Evolutionary conservation across 2,329 filamentous ascomycete species (phyloP).

Genomic region (Apiospora marii): DNA sequence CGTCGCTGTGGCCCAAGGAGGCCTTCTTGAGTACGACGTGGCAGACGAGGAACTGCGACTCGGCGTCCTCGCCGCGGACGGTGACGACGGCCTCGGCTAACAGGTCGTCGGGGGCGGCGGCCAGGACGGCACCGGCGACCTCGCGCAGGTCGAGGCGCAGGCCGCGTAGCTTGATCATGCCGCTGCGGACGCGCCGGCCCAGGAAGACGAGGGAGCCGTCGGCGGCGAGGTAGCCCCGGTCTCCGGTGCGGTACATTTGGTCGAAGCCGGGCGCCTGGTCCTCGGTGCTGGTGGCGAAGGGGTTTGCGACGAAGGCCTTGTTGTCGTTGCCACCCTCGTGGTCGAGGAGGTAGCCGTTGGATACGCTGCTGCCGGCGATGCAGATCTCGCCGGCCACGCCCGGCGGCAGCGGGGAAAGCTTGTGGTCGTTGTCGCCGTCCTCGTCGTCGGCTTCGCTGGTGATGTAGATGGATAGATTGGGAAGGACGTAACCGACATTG

Average conservation of each 20-base stretch:
- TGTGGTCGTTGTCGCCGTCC: constrained; percentile 28
- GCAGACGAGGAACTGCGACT: not conserved
- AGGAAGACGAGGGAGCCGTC: constrained; percentile 42
- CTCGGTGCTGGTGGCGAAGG: too few species aligned
- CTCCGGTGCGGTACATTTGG: constrained; percentile 29
- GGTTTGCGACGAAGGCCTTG: too few species aligned
- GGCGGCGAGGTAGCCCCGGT: constrained; percentile 36
- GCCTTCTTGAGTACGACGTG: not conserved
- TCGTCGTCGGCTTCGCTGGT: not conserved
- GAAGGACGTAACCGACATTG: constrained; percentile 31
- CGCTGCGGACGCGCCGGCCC: constrained; percentile 47
- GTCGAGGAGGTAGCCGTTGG: not conserved
- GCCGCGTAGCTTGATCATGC: constrained; percentile 49
- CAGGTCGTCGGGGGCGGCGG: not conserved
- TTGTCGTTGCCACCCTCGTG: too few species aligned
- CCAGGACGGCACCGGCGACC: constrained; percentile 40
- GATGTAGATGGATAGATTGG: constrained; percentile 33
- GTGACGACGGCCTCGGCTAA: not conserved
- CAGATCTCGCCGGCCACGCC: constrained; percentile 7
- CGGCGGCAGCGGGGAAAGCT: constrained; percentile 33
- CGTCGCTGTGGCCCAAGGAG: too few species aligned
- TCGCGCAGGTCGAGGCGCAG: constrained; percentile 53
- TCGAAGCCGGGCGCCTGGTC: too few species aligned
- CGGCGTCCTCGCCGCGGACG: too few species aligned
- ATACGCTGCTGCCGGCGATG: constrained; percentile 14